A percentile compares a stretch with the other conserved stretches of the same genome.
Conservation (phyloP, 306 rosid species). For the Senna siamea region DNA sequence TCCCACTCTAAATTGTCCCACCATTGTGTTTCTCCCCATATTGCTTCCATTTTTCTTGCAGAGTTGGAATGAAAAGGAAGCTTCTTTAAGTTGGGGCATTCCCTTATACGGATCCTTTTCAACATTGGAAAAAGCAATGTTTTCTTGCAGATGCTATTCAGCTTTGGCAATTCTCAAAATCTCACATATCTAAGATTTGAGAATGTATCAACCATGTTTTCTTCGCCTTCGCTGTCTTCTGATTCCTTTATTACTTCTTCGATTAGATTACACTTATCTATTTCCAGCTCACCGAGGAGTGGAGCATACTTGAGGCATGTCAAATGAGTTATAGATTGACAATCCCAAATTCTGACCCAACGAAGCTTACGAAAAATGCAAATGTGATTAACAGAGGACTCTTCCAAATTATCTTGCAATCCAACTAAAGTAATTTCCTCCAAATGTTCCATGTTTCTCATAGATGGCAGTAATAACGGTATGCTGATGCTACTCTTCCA, state of each 20-base stretch:
- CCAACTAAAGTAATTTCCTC: background rate
- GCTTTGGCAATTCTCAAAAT: fast-evolving
- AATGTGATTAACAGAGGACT: background rate
- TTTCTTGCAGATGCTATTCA: conserved; percentile 11
- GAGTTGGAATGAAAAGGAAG: conserved; percentile 29
- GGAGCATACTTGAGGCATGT: conserved; percentile 37
- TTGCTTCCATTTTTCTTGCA: background rate
- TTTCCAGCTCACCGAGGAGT: fast-evolving
- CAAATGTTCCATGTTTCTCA: background rate
- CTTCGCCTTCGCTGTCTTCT: too few species aligned
- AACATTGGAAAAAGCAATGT: conserved; percentile 8
- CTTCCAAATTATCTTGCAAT: background rate
- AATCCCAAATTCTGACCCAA: fast-evolving
- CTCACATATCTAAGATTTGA: fast-evolving
- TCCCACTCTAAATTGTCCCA: conserved; percentile 34
- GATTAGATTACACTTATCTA: fast-evolving
- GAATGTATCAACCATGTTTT: background rate
- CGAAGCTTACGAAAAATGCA: background rate
- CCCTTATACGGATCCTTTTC: background rate
- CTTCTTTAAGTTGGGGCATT: background rate
- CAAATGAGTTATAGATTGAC: conserved; percentile 17
- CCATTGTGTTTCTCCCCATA: background rate
- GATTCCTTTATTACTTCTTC: conserved; percentile 17
- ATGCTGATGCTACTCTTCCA: background rate
- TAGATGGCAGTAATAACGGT: background rate